These are phyloP conservation scores for Hypoxylon sp. DNA, from an alignment of 2,329 filamentous ascomycete species.

Conservation along the genomic window DNA sequence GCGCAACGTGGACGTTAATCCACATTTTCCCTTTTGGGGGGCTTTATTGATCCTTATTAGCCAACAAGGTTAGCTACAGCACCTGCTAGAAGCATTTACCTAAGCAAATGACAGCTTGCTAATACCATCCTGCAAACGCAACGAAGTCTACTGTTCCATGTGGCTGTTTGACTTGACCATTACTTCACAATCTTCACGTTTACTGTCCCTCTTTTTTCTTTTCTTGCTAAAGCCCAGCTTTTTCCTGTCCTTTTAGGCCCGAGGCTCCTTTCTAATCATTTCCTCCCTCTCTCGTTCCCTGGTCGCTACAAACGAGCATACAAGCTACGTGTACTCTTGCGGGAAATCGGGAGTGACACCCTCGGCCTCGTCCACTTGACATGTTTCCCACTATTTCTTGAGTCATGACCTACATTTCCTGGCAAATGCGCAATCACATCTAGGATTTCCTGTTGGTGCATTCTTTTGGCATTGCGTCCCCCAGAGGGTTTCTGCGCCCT, in stretches of 20 bases:
- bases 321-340: slow-evolving; percentile 36
- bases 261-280: slow-evolving; percentile 22
- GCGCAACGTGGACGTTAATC: slow-evolving; percentile 22
- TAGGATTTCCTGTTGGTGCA: slow-evolving; percentile 7
- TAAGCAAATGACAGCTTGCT: slow-evolving; percentile 42
- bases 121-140: slow-evolving; percentile 12
- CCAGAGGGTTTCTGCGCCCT: background rate
- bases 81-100: slow-evolving; percentile 15
- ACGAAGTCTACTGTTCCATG: background rate
- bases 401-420: slow-evolving; percentile 19
- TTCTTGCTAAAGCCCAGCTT: slow-evolving; percentile 2
- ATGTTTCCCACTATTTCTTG: slow-evolving; percentile 38
- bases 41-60: background rate
- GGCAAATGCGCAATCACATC: slow-evolving; percentile 28
- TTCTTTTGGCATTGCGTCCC: slow-evolving; percentile 2
- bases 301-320: slow-evolving; percentile 5
- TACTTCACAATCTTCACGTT: slow-evolving; percentile 10
- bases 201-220: slow-evolving; percentile 22
- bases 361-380: slow-evolving; percentile 31
- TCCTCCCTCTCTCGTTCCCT: background rate
- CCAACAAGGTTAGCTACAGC: slow-evolving; percentile 6
- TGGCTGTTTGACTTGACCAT: background rate
- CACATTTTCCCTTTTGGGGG: slow-evolving; percentile 6
- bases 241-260: slow-evolving; percentile 18
- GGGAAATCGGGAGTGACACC: slow-evolving; percentile 26